Evolutionary conservation across 2,329 filamentous ascomycete species (phyloP).

Genomic region (Diaporthe australafricana): DNA sequence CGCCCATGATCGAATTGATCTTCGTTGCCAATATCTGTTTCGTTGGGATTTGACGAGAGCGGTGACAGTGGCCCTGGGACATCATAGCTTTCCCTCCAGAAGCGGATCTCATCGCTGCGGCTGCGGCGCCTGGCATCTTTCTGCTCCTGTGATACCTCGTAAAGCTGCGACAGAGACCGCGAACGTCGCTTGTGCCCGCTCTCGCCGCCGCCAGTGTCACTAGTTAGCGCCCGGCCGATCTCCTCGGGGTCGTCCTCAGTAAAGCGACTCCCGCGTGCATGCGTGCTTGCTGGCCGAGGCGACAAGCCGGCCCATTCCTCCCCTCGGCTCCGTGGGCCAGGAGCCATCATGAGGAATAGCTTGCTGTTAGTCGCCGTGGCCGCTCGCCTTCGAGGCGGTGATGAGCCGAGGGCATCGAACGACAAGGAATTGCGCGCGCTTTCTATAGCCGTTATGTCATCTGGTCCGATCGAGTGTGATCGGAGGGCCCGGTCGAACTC

Average conservation of each 20-base stretch:
- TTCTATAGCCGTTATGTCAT: constrained; percentile 65
- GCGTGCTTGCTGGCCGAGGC: constrained; percentile 71
- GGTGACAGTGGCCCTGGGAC: constrained; percentile 61
- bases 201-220: constrained; percentile 51
- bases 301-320: constrained; percentile 66
- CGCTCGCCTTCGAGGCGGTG: constrained; percentile 52
- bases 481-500: constrained; percentile 71
- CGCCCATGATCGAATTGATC: constrained; percentile 45
- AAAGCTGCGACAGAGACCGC: constrained; percentile 68
- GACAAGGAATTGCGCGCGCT: constrained; percentile 66
- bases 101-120: constrained; percentile 72
- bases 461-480: constrained; percentile 70
- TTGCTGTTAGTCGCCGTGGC: constrained; percentile 54
- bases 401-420: constrained; percentile 50
- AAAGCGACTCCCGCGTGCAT: constrained; percentile 60
- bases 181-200: constrained; percentile 65
- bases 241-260: constrained; percentile 60
- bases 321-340: constrained; percentile 50
- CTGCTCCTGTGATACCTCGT: constrained; percentile 51
- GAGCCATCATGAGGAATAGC: constrained; percentile 44
- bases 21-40: constrained; percentile 24
- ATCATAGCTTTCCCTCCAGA: constrained; percentile 72
- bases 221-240: constrained; percentile 73
- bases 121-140: constrained; percentile 56
- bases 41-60: constrained; percentile 53